phyloP scores from a whole-genome alignment of 805 yeast genomes.

The Kregervanrija pseudodelftensis region DNA sequence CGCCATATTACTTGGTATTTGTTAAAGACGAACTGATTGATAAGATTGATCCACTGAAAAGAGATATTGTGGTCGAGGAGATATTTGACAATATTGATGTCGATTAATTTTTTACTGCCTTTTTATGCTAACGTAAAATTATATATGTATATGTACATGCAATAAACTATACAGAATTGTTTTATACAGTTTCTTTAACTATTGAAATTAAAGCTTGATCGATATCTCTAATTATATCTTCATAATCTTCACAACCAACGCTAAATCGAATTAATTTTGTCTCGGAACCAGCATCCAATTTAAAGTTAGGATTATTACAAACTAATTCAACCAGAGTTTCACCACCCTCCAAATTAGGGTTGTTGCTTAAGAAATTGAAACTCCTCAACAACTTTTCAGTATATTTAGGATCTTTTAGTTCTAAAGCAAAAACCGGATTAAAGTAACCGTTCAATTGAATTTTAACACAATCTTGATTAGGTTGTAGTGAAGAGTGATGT shows the following conservation, averaged over 20 bases:
- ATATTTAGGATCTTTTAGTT: slow-evolving; percentile 26
- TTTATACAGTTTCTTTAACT: slow-evolving; percentile 2
- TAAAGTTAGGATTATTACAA: slow-evolving; percentile 27
- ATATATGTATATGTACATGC: neutral
- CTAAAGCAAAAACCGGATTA: slow-evolving; percentile 44
- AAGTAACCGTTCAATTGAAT: slow-evolving; percentile 35
- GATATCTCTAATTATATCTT: slow-evolving; percentile 43
- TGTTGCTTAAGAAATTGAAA: slow-evolving; percentile 43
- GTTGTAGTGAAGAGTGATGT: slow-evolving; percentile 43
- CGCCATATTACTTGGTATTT: slow-evolving; percentile 89
- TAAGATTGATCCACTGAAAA: slow-evolving; percentile 58
- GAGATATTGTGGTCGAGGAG: slow-evolving; percentile 28
- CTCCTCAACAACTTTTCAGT: slow-evolving; percentile 37
- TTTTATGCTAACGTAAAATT: neutral
- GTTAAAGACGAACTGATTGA: slow-evolving; percentile 55
- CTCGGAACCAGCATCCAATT: slow-evolving; percentile 1
- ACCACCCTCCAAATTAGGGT: slow-evolving; percentile 40
- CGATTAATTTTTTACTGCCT: neutral
- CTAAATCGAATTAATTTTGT: slow-evolving; percentile 38
- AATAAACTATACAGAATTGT: neutral
- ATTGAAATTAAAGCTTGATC: slow-evolving; percentile 31
- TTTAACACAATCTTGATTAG: slow-evolving; percentile 28
- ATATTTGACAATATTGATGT: slow-evolving; percentile 1
- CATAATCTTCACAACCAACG: slow-evolving; percentile 47
- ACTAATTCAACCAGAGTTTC: slow-evolving; percentile 47